phyloP scores from a whole-genome alignment of 177 flowering plant species.

The Vitis hybrid region DNA sequence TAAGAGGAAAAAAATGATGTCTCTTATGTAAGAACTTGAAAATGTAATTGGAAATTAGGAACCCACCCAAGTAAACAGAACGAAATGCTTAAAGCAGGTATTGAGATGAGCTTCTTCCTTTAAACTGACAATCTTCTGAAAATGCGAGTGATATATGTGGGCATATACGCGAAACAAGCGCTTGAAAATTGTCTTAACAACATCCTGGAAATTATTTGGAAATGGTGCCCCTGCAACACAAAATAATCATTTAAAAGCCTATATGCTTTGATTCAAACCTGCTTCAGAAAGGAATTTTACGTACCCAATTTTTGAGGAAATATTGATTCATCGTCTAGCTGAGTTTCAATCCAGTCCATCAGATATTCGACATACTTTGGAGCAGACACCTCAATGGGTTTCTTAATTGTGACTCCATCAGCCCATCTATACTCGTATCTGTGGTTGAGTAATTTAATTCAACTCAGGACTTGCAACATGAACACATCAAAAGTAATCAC shows the following conservation, averaged over 20 bases:
- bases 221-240: constrained; percentile 56
- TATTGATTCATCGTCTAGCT: constrained; percentile 68
- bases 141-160: constrained; percentile 77
- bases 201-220: constrained; percentile 58
- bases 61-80: constrained; percentile 66
- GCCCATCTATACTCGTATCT: constrained; percentile 87
- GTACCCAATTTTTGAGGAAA: constrained; percentile 73
- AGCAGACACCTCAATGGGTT: constrained; percentile 79
- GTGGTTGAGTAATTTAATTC: not conserved
- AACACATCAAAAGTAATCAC: constrained; percentile 1
- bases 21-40: no score
- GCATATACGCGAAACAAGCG: constrained; percentile 77
- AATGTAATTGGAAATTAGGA: no score
- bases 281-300: not conserved
- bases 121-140: constrained; percentile 65
- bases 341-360: constrained; percentile 82
- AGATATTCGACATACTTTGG: constrained; percentile 78
- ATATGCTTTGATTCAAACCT: not conserved
- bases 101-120: constrained; percentile 83
- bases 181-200: constrained; percentile 72
- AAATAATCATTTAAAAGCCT: not conserved
- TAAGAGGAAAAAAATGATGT: no score
- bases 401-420: constrained; percentile 72
- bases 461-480: constrained; percentile 3
- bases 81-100: constrained; percentile 83